Conservation (phyloP, 2,329 filamentous ascomycete genomes). For the Trichoderma asperellum region DNA sequence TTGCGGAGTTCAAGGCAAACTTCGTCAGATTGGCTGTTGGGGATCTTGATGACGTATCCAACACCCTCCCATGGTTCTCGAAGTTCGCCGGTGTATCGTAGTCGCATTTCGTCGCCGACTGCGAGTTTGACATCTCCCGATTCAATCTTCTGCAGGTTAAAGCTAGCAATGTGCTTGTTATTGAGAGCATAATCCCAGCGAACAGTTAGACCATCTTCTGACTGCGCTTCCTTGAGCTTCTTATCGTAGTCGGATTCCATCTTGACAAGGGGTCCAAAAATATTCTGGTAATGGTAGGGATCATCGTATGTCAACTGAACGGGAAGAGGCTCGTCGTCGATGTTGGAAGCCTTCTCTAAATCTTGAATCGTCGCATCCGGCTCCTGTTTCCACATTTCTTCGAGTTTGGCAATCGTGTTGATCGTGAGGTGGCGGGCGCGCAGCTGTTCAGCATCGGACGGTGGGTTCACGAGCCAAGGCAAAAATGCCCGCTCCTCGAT, state of each 20-base stretch:
- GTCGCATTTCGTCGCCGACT: constrained; percentile 96
- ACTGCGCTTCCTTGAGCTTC: constrained; percentile 97
- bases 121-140: constrained; percentile 97
- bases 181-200: constrained; percentile 95
- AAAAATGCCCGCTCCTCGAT: constrained; percentile 97
- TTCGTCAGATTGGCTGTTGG: constrained; percentile 98
- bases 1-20: constrained; percentile 93
- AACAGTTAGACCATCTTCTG: constrained; percentile 91
- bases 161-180: constrained; percentile 95
- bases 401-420: constrained; percentile 92
- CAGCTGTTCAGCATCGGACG: constrained; percentile 92
- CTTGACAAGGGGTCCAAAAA: constrained; percentile 96
- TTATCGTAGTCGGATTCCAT: constrained; percentile 99
- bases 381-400: constrained; percentile 99
- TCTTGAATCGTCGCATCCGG: constrained; percentile 85
- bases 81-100: constrained; percentile 94
- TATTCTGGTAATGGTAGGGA: constrained; percentile 97
- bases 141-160: constrained; percentile 94
- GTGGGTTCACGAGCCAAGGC: constrained; percentile 86
- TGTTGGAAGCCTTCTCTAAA: constrained; percentile 85
- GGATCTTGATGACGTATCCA: constrained; percentile 98
- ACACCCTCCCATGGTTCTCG: constrained; percentile 95
- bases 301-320: constrained; percentile 95
- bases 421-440: constrained; percentile 90
- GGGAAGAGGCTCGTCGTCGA: constrained; percentile 93